These are phyloP conservation scores for Kluyveromyces sp. DNA, from an alignment of 1,139 yeast genomes.

Conservation along the genomic window DNA sequence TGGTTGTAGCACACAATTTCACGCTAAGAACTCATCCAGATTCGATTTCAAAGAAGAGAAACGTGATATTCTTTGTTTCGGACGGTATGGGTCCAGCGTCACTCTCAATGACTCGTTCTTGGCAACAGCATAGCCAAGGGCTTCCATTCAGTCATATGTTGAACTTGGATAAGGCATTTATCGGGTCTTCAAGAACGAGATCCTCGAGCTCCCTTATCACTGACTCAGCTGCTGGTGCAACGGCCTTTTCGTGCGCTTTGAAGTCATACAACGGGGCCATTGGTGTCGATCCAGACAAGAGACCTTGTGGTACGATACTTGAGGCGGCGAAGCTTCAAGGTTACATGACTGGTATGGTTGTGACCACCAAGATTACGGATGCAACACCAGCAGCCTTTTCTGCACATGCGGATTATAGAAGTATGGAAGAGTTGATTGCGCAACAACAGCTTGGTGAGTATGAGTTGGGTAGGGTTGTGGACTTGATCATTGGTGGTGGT, in stretches of 20 bases:
- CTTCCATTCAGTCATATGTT: conserved; percentile 47
- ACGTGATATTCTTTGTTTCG: conserved; percentile 77
- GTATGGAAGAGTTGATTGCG: conserved; percentile 77
- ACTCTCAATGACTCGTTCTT: conserved; percentile 64
- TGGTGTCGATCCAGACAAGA: conserved; percentile 53
- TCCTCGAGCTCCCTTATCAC: conserved; percentile 67
- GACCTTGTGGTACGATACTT: conserved; percentile 73
- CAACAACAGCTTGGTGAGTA: conserved; percentile 74
- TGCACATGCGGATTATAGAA: conserved; percentile 64
- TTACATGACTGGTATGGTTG: conserved; percentile 75
- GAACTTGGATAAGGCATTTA: conserved; percentile 53
- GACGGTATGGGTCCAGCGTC: conserved; percentile 94
- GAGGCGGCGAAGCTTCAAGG: conserved; percentile 79
- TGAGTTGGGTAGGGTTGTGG: conserved; percentile 70
- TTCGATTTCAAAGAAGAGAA: conserved; percentile 35
- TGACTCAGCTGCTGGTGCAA: conserved; percentile 93
- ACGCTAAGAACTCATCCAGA: neutral
- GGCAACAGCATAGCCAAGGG: conserved; percentile 48
- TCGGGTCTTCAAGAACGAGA: conserved; percentile 74
- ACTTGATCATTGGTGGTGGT: conserved; percentile 84
- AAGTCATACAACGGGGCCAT: conserved; percentile 83
- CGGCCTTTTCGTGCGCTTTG: conserved; percentile 74
- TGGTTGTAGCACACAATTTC: neutral
- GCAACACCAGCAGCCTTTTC: conserved; percentile 90
- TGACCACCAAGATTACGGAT: conserved; percentile 74